Evolutionary conservation across 2,329 filamentous ascomycete species (phyloP), one percentile per base, ranked within the genome.

Genomic region (Phaeosphaeriaceae sp.): DNA sequence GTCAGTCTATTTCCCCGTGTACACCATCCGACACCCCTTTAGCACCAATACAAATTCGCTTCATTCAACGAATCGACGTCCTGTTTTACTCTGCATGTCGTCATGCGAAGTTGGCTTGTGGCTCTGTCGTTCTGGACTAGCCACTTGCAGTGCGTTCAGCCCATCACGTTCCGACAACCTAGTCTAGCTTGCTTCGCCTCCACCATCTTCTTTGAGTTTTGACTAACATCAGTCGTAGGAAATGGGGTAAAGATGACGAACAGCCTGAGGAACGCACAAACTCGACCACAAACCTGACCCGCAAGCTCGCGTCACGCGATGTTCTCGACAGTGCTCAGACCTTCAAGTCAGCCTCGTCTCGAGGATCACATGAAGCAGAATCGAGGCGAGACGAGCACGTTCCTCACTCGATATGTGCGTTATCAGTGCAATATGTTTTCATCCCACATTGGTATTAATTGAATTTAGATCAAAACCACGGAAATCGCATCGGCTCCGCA

Each of bases 361-460:
- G 64, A 30, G 57, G 46, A 42, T 81, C 78, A 56, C 75, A 78
- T 61, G 70, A 76, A 51, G 75, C 75, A 18, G 73, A 81, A 50
- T 56, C 77, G 52, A 79, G 82, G 39, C 74, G 74, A 37, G 76
- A 79, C 16, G 79, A 82, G 59, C 84, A 87, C 75, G 82, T 85
- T 59, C 84, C 84, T 43, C 84, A 87, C 71, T 77, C 86, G 23
- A 76, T 87, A 50, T 87, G 84, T 87, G 69, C 71, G 82, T 82
- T 4, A 30, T 42, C 18, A 42, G 18, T 15, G 13, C 39, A 41
- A 41, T 17, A 35, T 52, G 48, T 57, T 52, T 52, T 59, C 46
- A 3, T 17, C 4, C 23, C 23, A 8, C 11, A 26, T 34, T 33
- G 6, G n/a, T 41, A 49, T 61, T 70, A 48, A 69, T 52, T 9